These are phyloP conservation scores for Teunomyces pallodes DNA, from an alignment of 805 yeast species.

Conservation along the genomic window DNA sequence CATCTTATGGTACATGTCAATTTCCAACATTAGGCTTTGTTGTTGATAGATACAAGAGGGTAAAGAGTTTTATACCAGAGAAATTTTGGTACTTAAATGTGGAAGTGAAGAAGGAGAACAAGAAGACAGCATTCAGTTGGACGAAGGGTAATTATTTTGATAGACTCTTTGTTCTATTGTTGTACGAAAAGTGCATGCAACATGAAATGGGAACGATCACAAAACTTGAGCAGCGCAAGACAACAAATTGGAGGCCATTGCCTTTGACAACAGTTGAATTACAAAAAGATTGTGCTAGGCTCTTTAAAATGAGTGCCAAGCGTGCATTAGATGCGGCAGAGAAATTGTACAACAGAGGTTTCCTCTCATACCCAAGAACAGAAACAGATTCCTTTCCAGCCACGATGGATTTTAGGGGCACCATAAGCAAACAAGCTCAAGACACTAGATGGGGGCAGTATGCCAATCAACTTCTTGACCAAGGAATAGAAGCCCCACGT, in stretches of 20 bases:
- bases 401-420: conserved; percentile 63
- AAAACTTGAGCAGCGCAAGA: conserved; percentile 55
- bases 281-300: conserved; percentile 79
- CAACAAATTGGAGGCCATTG: conserved; percentile 75
- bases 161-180: conserved; percentile 54
- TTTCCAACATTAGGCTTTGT: conserved; percentile 97
- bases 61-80: conserved; percentile 69
- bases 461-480: conserved; percentile 42
- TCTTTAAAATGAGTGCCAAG: conserved; percentile 77
- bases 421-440: conserved; percentile 60
- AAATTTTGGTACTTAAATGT: conserved; percentile 74
- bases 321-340: conserved; percentile 77
- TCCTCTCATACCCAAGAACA: conserved; percentile 93
- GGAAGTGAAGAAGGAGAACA: conserved; percentile 42
- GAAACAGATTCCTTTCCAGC: conserved; percentile 88
- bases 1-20: conserved; percentile 92
- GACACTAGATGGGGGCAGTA: conserved; percentile 70
- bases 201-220: conserved; percentile 50
- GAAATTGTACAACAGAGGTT: conserved; percentile 79
- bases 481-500: conserved; percentile 62
- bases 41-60: conserved; percentile 83
- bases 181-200: conserved; percentile 67
- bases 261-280: conserved; percentile 94
- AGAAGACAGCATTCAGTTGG: conserved; percentile 60
- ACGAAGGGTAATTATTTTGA: conserved; percentile 70